These are phyloP conservation scores for Ramaria rubella DNA, from an alignment of 768 basidiomycete genomes.

Conservation along the genomic window DNA sequence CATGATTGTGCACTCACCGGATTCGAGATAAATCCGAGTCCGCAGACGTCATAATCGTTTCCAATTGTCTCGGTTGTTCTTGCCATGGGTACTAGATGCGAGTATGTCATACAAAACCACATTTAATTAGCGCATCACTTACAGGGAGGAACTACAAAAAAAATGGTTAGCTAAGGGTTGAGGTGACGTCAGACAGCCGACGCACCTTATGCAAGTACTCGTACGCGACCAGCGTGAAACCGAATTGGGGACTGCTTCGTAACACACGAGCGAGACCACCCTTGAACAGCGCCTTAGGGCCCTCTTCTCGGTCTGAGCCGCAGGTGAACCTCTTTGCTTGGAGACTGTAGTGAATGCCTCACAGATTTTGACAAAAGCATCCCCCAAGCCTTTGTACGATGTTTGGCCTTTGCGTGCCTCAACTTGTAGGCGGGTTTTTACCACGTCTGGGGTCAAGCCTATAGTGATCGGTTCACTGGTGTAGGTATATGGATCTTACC, in stretches of 20 bases:
- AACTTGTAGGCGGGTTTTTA: slow-evolving; percentile 93
- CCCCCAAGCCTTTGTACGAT: slow-evolving; percentile 80
- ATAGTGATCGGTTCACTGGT: background rate
- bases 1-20: slow-evolving; percentile 14
- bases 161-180: background rate
- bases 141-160: slow-evolving; percentile 22
- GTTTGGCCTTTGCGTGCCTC: slow-evolving; percentile 90
- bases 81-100: slow-evolving; percentile 72
- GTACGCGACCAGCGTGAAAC: slow-evolving; percentile 82
- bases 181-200: background rate
- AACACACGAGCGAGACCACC: slow-evolving; percentile 84
- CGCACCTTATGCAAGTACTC: slow-evolving; percentile 63
- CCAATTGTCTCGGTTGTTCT: slow-evolving; percentile 56
- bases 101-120: slow-evolving; percentile 10
- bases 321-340: slow-evolving; percentile 4
- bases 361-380: slow-evolving; percentile 91
- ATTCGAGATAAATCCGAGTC: slow-evolving; percentile 41
- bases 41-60: slow-evolving; percentile 57
- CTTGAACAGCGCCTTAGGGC: slow-evolving; percentile 84
- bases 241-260: slow-evolving; percentile 90
- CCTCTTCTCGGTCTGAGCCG: slow-evolving; percentile 73
- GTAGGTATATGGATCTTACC: slow-evolving; percentile 39
- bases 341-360: slow-evolving; percentile 27
- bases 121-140: slow-evolving; percentile 16
- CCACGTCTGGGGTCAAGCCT: slow-evolving; percentile 61